phyloP scores from a whole-genome alignment of 2,329 filamentous ascomycete species.

The Colletotrichum shisoi region DNA sequence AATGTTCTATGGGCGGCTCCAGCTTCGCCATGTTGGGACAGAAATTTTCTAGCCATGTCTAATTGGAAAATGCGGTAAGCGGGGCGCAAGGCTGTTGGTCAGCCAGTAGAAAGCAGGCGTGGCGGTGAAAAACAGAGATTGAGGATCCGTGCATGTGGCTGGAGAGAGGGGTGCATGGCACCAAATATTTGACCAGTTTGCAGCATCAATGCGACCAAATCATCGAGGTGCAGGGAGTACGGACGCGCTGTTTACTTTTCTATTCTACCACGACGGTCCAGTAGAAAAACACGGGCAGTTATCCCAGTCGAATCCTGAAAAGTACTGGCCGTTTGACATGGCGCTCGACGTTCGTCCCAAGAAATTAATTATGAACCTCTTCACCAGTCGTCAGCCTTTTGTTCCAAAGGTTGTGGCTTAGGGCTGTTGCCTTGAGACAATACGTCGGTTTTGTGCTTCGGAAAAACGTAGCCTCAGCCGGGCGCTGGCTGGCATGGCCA shows the following conservation, averaged over 20 bases:
- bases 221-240: neutral
- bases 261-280: neutral
- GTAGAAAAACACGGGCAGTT: neutral
- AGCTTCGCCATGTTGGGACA: conserved; percentile 21
- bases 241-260: neutral
- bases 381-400: neutral
- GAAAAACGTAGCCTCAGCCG: conserved; percentile 8
- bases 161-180: neutral
- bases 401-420: conserved; percentile 32
- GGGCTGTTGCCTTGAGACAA: conserved; percentile 26
- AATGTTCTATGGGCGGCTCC: conserved; percentile 21
- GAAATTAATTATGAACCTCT: conserved; percentile 1
- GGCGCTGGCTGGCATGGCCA: conserved; percentile 17
- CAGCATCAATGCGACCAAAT: neutral
- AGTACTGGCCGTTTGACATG: conserved; percentile 13
- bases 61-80: conserved; percentile 23
- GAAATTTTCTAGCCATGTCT: conserved; percentile 22
- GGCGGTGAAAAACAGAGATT: conserved; percentile 26
- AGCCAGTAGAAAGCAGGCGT: conserved; percentile 12
- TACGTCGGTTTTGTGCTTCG: conserved; percentile 25
- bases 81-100: conserved; percentile 23
- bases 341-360: conserved; percentile 3
- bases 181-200: conserved; percentile 2
- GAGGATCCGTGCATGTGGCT: conserved; percentile 27
- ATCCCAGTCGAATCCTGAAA: neutral